Evolutionary conservation across 768 basidiomycete species (phyloP).

Genomic region (Boletales sp.): DNA sequence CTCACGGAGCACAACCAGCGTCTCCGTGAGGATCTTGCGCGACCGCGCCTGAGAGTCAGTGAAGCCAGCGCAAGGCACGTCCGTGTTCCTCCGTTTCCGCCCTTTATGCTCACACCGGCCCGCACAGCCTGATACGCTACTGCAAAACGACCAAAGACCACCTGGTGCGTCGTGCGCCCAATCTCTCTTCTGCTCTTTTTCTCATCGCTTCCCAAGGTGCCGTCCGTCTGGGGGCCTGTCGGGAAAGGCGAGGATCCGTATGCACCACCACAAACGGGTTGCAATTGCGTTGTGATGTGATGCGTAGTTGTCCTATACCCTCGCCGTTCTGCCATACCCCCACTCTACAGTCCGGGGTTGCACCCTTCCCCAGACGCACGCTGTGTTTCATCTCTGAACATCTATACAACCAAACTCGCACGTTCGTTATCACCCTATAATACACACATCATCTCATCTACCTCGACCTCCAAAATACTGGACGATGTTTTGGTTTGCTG

Average conservation of each 20-base stretch:
- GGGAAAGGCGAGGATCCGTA: slow-evolving; percentile 91
- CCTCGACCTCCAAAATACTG: slow-evolving; percentile 22
- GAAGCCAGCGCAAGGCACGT: slow-evolving; percentile 82
- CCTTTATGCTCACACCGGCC: background rate
- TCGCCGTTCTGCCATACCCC: slow-evolving; percentile 31
- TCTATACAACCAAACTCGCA: slow-evolving; percentile 19
- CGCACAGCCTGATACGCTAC: slow-evolving; percentile 79
- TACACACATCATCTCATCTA: slow-evolving; percentile 21
- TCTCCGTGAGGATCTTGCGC: slow-evolving; percentile 81
- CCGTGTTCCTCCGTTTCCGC: background rate
- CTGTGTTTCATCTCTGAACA: slow-evolving; percentile 16
- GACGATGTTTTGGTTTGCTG: slow-evolving; percentile 25
- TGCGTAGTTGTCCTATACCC: slow-evolving; percentile 31
- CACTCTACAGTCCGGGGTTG: slow-evolving; percentile 5
- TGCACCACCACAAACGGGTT: slow-evolving; percentile 73
- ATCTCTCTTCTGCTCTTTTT: background rate
- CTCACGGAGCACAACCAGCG: slow-evolving; percentile 93
- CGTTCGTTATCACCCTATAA: slow-evolving; percentile 28
- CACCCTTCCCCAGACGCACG: slow-evolving; percentile 9
- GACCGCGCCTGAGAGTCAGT: slow-evolving; percentile 88
- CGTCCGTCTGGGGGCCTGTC: slow-evolving; percentile 92
- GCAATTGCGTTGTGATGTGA: slow-evolving; percentile 73
- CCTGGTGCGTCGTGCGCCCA: slow-evolving; percentile 50
- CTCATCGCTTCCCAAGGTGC: slow-evolving; percentile 50
- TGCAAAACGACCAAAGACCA: slow-evolving; percentile 93